Percentiles rank a stretch among this genome's conserved stretches.
Conservation (phyloP, 371 early-diverging fungal species). For the Vairimorpha necatrix region DNA sequence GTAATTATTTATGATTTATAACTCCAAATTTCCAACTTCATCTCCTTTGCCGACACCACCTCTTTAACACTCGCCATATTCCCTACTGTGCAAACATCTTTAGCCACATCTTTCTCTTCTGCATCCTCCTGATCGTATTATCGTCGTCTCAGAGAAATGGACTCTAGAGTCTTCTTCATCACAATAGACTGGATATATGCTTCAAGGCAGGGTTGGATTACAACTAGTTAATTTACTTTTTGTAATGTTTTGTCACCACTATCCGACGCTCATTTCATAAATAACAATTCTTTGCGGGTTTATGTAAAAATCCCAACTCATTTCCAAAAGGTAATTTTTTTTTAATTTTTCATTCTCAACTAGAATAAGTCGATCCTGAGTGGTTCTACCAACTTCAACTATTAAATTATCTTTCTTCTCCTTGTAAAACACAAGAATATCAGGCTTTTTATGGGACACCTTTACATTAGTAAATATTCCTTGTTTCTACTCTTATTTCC, state of each 20-base stretch:
- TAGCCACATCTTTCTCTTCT: too few relatives aligned
- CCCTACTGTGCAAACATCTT: too few relatives aligned
- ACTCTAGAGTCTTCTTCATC: background rate
- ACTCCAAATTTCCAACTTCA: too few relatives aligned
- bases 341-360: constrained; percentile 7
- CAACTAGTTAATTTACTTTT: background rate
- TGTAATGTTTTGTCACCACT: background rate
- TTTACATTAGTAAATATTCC: background rate
- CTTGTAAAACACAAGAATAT: background rate
- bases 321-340: background rate
- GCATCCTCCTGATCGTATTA: too few relatives aligned
- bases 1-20: too few relatives aligned
- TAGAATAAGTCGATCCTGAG: background rate
- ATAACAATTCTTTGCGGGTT: background rate
- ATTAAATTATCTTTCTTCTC: constrained; percentile 4
- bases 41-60: too few relatives aligned
- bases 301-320: background rate
- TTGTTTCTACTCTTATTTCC: constrained; percentile 6
- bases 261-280: background rate
- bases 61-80: too few relatives aligned
- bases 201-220: background rate
- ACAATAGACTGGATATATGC: constrained; percentile 4
- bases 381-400: background rate
- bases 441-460: background rate
- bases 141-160: background rate